Evolutionary conservation across 2,329 filamentous ascomycete species (phyloP).

Genomic region (Nemania sp.): DNA sequence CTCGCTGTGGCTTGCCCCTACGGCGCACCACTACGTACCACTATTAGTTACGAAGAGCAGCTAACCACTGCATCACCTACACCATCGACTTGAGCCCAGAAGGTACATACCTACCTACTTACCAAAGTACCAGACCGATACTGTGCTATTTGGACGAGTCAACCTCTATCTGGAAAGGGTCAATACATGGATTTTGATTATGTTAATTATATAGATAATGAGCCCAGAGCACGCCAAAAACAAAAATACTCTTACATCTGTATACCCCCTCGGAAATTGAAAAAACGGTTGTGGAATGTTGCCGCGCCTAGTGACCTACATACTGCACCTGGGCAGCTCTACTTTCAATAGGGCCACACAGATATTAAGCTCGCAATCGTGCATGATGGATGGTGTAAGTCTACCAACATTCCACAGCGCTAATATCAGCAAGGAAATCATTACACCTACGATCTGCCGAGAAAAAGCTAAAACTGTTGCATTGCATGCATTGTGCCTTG

Average conservation of each 20-base stretch:
- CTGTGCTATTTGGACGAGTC: not conserved
- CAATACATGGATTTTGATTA: conserved; percentile 16
- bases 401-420: conserved; percentile 15
- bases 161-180: conserved; percentile 15
- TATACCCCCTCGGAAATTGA: no score
- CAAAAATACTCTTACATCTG: no score
- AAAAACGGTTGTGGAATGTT: no score
- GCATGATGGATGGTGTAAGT: conserved; percentile 15
- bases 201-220: no score
- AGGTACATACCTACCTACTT: not conserved
- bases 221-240: no score
- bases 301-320: no score
- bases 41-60: conserved; percentile 1
- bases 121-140: not conserved
- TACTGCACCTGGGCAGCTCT: no score
- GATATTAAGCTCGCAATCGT: conserved; percentile 8
- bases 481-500: not conserved
- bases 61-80: conserved; percentile 16
- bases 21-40: not conserved
- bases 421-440: conserved; percentile 3
- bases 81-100: no score
- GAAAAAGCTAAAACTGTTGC: conserved; percentile 14
- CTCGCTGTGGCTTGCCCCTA: conserved; percentile 11
- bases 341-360: conserved; percentile 13
- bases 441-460: conserved; percentile 5